phyloP scores from a whole-genome alignment of 164 flowering plant species.

The Sextonia rubra region DNA sequence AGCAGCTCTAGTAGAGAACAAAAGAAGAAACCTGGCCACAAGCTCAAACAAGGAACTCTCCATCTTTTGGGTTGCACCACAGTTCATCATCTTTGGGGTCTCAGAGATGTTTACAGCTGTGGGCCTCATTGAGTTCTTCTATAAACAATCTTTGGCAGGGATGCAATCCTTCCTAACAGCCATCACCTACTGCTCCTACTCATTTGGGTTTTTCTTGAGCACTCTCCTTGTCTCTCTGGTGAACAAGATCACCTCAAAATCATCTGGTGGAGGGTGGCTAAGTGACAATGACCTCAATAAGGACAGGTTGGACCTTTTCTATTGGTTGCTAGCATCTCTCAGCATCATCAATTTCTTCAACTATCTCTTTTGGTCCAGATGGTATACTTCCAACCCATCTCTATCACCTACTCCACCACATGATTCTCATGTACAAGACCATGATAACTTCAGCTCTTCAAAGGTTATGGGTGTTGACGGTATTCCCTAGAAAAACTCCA shows the following conservation, averaged over 20 bases:
- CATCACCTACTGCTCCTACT: slow-evolving; percentile 60
- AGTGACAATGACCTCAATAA: slow-evolving; percentile 58
- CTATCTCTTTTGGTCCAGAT: slow-evolving; percentile 57
- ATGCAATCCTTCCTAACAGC: slow-evolving; percentile 69
- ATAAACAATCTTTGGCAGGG: slow-evolving; percentile 49
- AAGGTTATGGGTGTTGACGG: slow-evolving; percentile 18
- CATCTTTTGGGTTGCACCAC: slow-evolving; percentile 63
- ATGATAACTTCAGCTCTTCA: slow-evolving; percentile 20
- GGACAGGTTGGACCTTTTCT: slow-evolving; percentile 61
- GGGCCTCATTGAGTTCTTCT: slow-evolving; percentile 70
- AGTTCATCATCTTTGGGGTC: slow-evolving; percentile 55
- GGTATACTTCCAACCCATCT: slow-evolving; percentile 46
- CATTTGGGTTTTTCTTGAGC: slow-evolving; percentile 69
- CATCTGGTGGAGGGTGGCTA: slow-evolving; percentile 48
- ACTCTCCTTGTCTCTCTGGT: slow-evolving; percentile 55
- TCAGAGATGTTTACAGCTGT: slow-evolving; percentile 76
- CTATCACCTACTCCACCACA: slow-evolving; percentile 18
- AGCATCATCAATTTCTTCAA: slow-evolving; percentile 56
- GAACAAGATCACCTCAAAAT: slow-evolving; percentile 39
- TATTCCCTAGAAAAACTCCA: slow-evolving; percentile 16
- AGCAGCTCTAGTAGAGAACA: slow-evolving; percentile 64
- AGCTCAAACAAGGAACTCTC: slow-evolving; percentile 26
- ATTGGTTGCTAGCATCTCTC: slow-evolving; percentile 58
- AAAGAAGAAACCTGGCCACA: slow-evolving; percentile 34
- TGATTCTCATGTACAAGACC: slow-evolving; percentile 18